These are phyloP conservation scores for Pseudocercospora eumusae DNA, from an alignment of 2,329 filamentous ascomycete genomes.

Conservation along the genomic window DNA sequence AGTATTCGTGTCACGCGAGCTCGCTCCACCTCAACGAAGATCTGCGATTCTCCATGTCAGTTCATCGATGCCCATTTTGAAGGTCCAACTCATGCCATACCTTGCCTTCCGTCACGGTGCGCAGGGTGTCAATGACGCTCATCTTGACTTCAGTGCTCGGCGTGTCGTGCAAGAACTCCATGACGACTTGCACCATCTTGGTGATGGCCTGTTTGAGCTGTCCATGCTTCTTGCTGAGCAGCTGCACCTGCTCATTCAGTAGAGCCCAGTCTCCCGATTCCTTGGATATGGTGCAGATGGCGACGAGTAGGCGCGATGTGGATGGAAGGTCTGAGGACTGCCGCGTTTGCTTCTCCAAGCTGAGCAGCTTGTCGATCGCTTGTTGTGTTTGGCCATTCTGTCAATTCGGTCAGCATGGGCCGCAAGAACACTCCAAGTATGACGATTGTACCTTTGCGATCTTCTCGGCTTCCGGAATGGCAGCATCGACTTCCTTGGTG, in stretches of 20 bases:
- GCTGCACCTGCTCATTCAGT: slow-evolving; percentile 92
- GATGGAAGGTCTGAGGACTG: slow-evolving; percentile 96
- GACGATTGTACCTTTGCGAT: slow-evolving; percentile 57
- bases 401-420: slow-evolving; percentile 30
- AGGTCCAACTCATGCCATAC: slow-evolving; percentile 44
- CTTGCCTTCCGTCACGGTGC: slow-evolving; percentile 97
- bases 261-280: slow-evolving; percentile 88
- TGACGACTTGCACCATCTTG: slow-evolving; percentile 97
- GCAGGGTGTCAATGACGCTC: slow-evolving; percentile 87
- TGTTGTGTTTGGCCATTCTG: slow-evolving; percentile 72
- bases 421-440: not conserved
- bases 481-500: slow-evolving; percentile 90
- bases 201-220: slow-evolving; percentile 99
- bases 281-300: slow-evolving; percentile 93
- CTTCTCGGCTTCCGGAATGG: slow-evolving; percentile 86
- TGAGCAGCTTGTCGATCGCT: slow-evolving; percentile 89
- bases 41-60: slow-evolving; percentile 52
- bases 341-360: slow-evolving; percentile 93
- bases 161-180: slow-evolving; percentile 84
- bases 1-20: slow-evolving; percentile 92
- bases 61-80: not conserved
- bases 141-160: slow-evolving; percentile 86
- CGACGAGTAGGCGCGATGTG: slow-evolving; percentile 82
- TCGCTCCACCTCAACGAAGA: slow-evolving; percentile 98
- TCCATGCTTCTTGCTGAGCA: slow-evolving; percentile 98